phyloP scores from a whole-genome alignment of 768 basidiomycete species.

The Suillus subaureus region DNA sequence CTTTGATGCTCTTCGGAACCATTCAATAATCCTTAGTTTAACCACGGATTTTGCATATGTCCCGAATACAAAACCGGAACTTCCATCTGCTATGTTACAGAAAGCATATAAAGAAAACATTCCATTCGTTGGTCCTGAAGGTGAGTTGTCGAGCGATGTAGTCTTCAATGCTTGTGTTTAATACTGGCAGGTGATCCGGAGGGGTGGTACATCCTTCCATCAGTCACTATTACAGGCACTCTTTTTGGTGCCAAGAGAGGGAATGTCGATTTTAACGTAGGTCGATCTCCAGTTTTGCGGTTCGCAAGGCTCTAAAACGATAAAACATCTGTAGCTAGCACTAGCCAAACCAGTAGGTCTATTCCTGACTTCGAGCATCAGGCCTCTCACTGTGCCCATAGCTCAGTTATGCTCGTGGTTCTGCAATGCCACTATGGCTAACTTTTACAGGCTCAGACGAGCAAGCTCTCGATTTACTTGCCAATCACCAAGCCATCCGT shows the following conservation, averaged over 20 bases:
- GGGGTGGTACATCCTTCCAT: slow-evolving; percentile 40
- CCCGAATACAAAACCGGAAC: slow-evolving; percentile 35
- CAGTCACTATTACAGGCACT: slow-evolving; percentile 36
- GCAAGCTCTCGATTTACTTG: slow-evolving; percentile 53
- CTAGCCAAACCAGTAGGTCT: slow-evolving; percentile 49
- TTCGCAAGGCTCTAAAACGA: background rate
- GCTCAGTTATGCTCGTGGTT: slow-evolving; percentile 54
- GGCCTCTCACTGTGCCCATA: slow-evolving; percentile 21
- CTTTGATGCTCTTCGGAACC: background rate
- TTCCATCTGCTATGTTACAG: slow-evolving; percentile 38
- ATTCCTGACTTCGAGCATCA: background rate
- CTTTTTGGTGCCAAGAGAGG: slow-evolving; percentile 35
- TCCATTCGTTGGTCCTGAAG: slow-evolving; percentile 38
- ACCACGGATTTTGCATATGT: slow-evolving; percentile 35
- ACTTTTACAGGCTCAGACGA: slow-evolving; percentile 46
- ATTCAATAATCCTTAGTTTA: slow-evolving; percentile 27
- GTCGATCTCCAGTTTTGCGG: slow-evolving; percentile 14
- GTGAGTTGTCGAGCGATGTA: slow-evolving; percentile 3
- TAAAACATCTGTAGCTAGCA: slow-evolving; percentile 39
- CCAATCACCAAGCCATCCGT: slow-evolving; percentile 40
- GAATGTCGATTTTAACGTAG: slow-evolving; percentile 35
- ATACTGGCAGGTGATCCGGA: slow-evolving; percentile 35
- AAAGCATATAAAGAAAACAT: slow-evolving; percentile 38
- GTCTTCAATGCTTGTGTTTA: background rate
- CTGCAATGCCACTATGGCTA: slow-evolving; percentile 52